Evolutionary conservation across 768 basidiomycete species (phyloP), one percentile per base, ranked within the genome.

Genomic region (Lactarius pseudohatsudake): DNA sequence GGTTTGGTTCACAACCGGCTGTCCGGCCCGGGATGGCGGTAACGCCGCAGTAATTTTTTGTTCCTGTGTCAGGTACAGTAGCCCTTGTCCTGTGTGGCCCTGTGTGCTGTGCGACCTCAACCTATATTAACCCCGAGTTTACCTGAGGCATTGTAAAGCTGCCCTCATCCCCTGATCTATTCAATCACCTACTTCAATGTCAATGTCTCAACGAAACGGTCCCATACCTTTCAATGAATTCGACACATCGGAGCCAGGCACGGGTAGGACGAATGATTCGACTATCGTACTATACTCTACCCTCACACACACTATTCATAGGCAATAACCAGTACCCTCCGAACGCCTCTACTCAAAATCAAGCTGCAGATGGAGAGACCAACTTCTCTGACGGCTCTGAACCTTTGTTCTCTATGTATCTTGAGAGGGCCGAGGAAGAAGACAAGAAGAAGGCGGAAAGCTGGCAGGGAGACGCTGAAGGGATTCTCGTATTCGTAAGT

Each of bases 401-500:
- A 16, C n/a, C 58, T 0, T n/a, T 65, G 1, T 57, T 60, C 41
- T 65, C 59, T 1, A 65, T 65, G 54, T 65, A 65, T 36, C 22
- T 61, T 2, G 32, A 56, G 4, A 55, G 32, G 34, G 32, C 54
- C 18, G 53, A 4, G 10, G 59, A 60, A 26, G 58, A 65, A 9
- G 64, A 65, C 7, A 20, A 13, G 4, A 45, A 34, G 18, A 65
- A 28, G 58, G n/a, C 11, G 4, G 58, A 65, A 3, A 54, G 50
- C 11, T 65, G 64, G 64, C 28, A 65, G 30, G 58, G 30, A 3
- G 58, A 65, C 9, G 64, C 64, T 0, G 64, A 65, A 15, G 64
- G 64, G 0, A 60, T 65, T 4, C 59, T 65, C 2, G 7, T 65
- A 32, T 65, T 61, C 10, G 64, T 65, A 15, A 32, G 64, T 36